Conservation (phyloP, 2,329 filamentous ascomycete genomes). For the Cordyceps cicadae region DNA sequence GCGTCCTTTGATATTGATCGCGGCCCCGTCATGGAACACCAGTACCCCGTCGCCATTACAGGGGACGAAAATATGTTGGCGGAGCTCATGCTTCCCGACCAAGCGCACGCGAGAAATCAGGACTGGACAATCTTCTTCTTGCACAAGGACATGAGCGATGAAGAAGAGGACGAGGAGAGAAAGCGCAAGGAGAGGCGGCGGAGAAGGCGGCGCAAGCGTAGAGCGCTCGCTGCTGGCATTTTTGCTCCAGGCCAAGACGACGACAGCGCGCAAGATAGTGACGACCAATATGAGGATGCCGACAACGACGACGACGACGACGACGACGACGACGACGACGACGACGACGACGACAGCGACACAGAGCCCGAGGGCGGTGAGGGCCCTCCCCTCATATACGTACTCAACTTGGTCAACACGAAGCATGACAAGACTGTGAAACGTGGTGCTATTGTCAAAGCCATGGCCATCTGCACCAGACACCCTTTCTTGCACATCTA, state of each 20-base stretch:
- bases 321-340: slow-evolving; percentile 35
- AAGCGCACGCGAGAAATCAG: slow-evolving; percentile 87
- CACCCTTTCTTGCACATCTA: slow-evolving; percentile 98
- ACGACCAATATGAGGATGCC: slow-evolving; percentile 39
- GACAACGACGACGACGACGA: slow-evolving; percentile 35
- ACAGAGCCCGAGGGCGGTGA: slow-evolving; percentile 63
- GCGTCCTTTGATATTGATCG: slow-evolving; percentile 96
- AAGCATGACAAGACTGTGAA: slow-evolving; percentile 92
- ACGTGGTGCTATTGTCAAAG: slow-evolving; percentile 89
- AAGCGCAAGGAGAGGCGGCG: slow-evolving; percentile 46
- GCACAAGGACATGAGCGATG: slow-evolving; percentile 83
- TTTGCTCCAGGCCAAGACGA: slow-evolving; percentile 36
- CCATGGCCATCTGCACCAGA: slow-evolving; percentile 97
- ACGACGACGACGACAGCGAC: slow-evolving; percentile 44
- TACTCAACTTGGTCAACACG: slow-evolving; percentile 94
- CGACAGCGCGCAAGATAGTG: slow-evolving; percentile 32
- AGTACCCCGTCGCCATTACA: slow-evolving; percentile 89
- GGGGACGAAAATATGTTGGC: slow-evolving; percentile 97
- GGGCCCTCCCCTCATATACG: slow-evolving; percentile 89
- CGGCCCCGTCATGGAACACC: slow-evolving; percentile 96
- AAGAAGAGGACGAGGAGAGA: slow-evolving; percentile 69
- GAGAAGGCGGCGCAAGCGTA: slow-evolving; percentile 42
- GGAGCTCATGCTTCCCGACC: slow-evolving; percentile 96
- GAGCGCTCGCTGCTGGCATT: slow-evolving; percentile 42
- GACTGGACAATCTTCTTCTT: slow-evolving; percentile 99